Evolutionary conservation across 192 early-diverging fungal genomes (phyloP).

Genomic region (Coemansia sp.): DNA sequence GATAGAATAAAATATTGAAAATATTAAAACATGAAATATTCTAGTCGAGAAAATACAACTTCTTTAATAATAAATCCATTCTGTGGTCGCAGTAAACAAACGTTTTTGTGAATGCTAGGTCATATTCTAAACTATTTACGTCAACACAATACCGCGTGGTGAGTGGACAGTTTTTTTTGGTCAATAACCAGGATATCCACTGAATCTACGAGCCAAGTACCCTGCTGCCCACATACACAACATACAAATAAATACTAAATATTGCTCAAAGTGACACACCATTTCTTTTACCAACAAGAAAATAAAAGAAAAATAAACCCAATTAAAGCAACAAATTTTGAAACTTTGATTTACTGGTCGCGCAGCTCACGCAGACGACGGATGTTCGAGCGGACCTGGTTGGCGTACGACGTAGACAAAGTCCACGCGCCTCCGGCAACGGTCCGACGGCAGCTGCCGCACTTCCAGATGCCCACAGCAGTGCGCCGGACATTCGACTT

Average conservation of each 20-base stretch:
- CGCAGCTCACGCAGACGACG: constrained; percentile 96
- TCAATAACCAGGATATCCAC: too few species aligned
- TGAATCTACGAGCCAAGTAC: too few species aligned
- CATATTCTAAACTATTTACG: too few species aligned
- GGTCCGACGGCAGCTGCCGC: constrained; percentile 90
- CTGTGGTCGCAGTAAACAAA: too few species aligned
- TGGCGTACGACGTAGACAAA: constrained; percentile 78
- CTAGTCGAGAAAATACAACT: not conserved
- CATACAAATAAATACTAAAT: too few species aligned
- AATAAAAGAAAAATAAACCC: constrained; percentile 10
- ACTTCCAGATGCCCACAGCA: constrained; percentile 99
- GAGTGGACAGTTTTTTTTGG: too few species aligned
- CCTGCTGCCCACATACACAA: too few species aligned
- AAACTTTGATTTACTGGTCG: constrained; percentile 68
- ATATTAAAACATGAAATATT: not conserved
- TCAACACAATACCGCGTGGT: too few species aligned
- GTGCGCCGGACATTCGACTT: constrained; percentile 94
- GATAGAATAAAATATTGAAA: not conserved
- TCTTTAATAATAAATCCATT: not conserved
- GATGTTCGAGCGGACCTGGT: constrained; percentile 89
- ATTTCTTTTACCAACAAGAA: not conserved
- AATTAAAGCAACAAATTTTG: constrained; percentile 3
- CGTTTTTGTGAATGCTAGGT: too few species aligned
- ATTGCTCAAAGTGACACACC: too few species aligned
- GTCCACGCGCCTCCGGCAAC: constrained; percentile 99